Conservation (phyloP, 352 stramenopile genomes). For the Phytophthora brassicae region DNA sequence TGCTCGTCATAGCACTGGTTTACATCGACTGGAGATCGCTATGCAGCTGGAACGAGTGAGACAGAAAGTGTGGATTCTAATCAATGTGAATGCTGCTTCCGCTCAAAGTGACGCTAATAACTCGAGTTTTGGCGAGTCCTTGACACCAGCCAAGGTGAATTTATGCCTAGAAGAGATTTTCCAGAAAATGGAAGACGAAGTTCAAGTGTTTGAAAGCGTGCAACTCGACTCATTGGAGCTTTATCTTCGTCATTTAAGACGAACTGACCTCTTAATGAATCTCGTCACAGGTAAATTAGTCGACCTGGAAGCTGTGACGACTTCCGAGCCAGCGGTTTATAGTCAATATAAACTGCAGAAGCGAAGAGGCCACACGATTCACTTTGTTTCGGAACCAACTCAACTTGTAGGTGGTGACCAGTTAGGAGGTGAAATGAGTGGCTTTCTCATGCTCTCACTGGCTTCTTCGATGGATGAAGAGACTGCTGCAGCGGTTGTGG, state of each 20-base stretch:
- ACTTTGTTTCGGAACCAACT: constrained; percentile 66
- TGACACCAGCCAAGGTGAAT: constrained; percentile 35
- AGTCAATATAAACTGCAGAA: not conserved
- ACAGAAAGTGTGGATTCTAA: constrained; percentile 57
- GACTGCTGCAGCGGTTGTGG: constrained; percentile 37
- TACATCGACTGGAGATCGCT: constrained; percentile 52
- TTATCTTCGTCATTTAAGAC: constrained; percentile 53
- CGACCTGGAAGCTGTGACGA: constrained; percentile 15
- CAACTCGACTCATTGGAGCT: constrained; percentile 38
- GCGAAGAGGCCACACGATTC: constrained; percentile 23
- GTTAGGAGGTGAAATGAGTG: constrained; percentile 57
- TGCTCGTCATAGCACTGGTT: constrained; percentile 35
- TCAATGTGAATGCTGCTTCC: constrained; percentile 29
- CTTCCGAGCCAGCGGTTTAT: not conserved
- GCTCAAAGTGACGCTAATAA: not conserved
- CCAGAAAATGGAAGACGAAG: constrained; percentile 31
- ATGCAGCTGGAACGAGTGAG: constrained; percentile 65
- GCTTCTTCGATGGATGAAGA: constrained; percentile 51
- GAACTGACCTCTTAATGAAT: constrained; percentile 50
- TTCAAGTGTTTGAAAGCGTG: constrained; percentile 50
- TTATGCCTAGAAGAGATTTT: constrained; percentile 39
- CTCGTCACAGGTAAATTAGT: constrained; percentile 39
- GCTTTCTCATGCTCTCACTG: constrained; percentile 74
- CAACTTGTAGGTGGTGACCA: constrained; percentile 36
- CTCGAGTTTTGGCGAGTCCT: not conserved